These are phyloP conservation scores for Venturia oleaginea DNA, from an alignment of 2,329 filamentous ascomycete genomes.

Conservation along the genomic window DNA sequence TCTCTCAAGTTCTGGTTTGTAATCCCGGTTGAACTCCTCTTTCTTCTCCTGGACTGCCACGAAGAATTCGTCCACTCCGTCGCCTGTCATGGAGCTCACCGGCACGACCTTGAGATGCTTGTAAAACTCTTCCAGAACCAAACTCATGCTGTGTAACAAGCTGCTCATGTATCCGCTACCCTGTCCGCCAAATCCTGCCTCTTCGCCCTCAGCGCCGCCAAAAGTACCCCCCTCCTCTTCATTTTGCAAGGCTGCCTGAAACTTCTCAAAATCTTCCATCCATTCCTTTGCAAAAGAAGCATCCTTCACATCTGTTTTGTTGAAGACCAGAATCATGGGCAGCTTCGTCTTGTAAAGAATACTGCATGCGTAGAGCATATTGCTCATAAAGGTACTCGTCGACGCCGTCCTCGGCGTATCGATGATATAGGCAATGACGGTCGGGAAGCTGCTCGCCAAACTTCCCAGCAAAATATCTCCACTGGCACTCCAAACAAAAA, in stretches of 20 bases:
- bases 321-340: conserved; percentile 98
- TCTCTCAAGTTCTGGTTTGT: conserved; percentile 82
- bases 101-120: conserved; percentile 85
- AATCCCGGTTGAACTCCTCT: conserved; percentile 80
- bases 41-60: conserved; percentile 78
- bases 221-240: conserved; percentile 75
- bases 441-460: conserved; percentile 87
- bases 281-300: conserved; percentile 90
- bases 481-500: conserved; percentile 96
- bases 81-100: conserved; percentile 86
- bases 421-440: conserved; percentile 94
- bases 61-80: conserved; percentile 90
- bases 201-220: conserved; percentile 58
- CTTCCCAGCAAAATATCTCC: conserved; percentile 91
- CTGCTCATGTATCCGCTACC: conserved; percentile 96
- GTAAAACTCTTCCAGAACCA: conserved; percentile 97
- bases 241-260: conserved; percentile 72
- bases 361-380: conserved; percentile 98
- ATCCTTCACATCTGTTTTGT: conserved; percentile 95
- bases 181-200: conserved; percentile 45
- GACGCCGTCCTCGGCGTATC: conserved; percentile 90
- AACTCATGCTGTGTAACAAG: conserved; percentile 91
- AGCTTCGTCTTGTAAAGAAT: conserved; percentile 98
- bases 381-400: conserved; percentile 97
- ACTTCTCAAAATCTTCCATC: conserved; percentile 98